Evolutionary conservation across 139 green algal species (phyloP), one percentile per base, ranked within the genome.

Genomic region (Gonium pectorale): DNA sequence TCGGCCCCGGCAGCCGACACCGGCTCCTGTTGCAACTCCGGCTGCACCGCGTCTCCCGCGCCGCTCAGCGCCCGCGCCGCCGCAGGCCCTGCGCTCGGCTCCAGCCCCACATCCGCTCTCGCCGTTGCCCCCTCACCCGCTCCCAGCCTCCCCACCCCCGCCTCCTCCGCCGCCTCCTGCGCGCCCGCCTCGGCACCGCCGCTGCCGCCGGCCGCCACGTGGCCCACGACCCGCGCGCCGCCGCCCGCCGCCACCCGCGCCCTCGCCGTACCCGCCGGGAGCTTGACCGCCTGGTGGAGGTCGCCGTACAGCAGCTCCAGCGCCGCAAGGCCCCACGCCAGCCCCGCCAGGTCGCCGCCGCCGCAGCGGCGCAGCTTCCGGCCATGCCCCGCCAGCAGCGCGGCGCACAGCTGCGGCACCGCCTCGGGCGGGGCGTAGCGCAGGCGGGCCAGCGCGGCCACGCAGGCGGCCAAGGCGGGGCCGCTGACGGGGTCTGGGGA

Each of bases 221-320:
- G 31, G 0, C 77, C 77, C 62, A 83, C 44, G 31, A 83, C 52
- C 0, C 77, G 41, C 43, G 63, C 60, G 6, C n/a, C n/a, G n/a
- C n/a, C n/a, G n/a, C 44, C 44, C 3, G 60, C 7, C 41, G 43
- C 62, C 21, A 66, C n/a, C 5, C 3, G n/a, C 1, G 77, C n/a
- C 5, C 3, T 19, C 1, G 77, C 77, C 19, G 77, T 68, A 24
- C 40, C 52, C 3, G 77, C 60, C 2, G 77, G 77, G 5, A 46
- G 77, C 59, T 70, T 56, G 56, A 82, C 59, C 4, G 75, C 75
- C 59, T 83, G 77, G 31, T 83, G 77, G n/a, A 83, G 15, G 7
- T 83, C 77, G 29, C 77, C 77, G 77, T 83, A 83, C 77, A 83
- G 31, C 8, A 11, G 7, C 77, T 83, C 17, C 77, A 83, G 62